A percentile compares a stretch with the other conserved stretches of the same genome.
These are phyloP conservation scores for Sarcodon aspratus DNA, from an alignment of 768 basidiomycete genomes.

Conservation along the genomic window DNA sequence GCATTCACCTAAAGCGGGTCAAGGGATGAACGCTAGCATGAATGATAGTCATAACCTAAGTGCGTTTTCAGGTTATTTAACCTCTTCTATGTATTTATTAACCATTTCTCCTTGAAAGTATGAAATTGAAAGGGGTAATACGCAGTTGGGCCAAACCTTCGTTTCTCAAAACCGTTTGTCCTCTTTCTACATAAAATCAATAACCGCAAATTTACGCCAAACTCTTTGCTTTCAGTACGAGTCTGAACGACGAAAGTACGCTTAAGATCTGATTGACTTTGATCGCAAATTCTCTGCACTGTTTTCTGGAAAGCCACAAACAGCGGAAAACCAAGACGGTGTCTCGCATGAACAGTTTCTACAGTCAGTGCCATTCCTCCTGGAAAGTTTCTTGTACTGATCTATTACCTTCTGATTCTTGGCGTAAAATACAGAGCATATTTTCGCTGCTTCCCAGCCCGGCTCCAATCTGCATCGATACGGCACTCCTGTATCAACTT, in stretches of 20 bases:
- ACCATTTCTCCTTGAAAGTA: too few relatives aligned
- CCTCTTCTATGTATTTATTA: neutral
- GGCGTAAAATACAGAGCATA: too few relatives aligned
- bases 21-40: too few relatives aligned
- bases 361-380: slow-evolving; percentile 24
- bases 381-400: too few relatives aligned
- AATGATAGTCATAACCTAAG: too few relatives aligned
- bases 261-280: slow-evolving; percentile 40
- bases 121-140: slow-evolving; percentile 43
- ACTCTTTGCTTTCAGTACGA: slow-evolving; percentile 40
- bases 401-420: too few relatives aligned
- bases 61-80: slow-evolving; percentile 5
- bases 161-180: slow-evolving; percentile 32
- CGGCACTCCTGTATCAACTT: too few relatives aligned
- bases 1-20: too few relatives aligned
- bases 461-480: too few relatives aligned
- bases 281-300: too few relatives aligned
- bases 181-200: neutral
- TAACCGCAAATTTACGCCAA: neutral
- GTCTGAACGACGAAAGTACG: slow-evolving; percentile 39
- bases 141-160: slow-evolving; percentile 33
- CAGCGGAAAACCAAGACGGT: slow-evolving; percentile 24
- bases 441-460: too few relatives aligned
- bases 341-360: slow-evolving; percentile 41
- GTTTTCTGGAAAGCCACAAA: slow-evolving; percentile 42